Conservation (phyloP, 768 basidiomycete species). For the Mrakia gelida region DNA sequence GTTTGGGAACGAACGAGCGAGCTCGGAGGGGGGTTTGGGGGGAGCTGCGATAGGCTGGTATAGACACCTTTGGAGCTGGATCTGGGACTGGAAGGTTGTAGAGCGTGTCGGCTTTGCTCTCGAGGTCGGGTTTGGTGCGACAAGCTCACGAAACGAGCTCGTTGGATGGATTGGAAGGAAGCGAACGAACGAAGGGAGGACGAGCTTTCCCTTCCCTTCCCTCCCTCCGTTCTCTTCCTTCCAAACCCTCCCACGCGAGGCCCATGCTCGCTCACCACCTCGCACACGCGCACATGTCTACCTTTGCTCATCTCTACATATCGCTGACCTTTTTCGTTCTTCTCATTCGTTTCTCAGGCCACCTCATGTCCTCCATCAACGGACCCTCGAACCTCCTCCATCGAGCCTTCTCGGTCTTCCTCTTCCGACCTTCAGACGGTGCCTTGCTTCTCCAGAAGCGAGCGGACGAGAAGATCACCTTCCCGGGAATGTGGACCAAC, state of each 20-base stretch:
- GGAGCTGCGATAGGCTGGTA: neutral
- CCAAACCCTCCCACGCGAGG: too few relatives aligned
- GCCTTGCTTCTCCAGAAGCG: slow-evolving; percentile 89
- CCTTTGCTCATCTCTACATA: too few relatives aligned
- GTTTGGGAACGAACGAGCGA: neutral
- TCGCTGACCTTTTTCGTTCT: neutral
- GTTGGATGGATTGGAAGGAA: neutral
- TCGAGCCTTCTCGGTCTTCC: slow-evolving; percentile 94
- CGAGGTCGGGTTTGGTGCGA: too few relatives aligned
- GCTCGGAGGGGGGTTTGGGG: neutral
- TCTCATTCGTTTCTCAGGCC: slow-evolving; percentile 55
- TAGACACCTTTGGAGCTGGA: too few relatives aligned
- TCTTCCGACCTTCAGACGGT: slow-evolving; percentile 91
- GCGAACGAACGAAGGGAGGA: neutral
- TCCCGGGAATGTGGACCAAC: slow-evolving; percentile 99
- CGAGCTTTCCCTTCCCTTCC: too few relatives aligned
- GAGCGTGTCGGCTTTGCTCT: too few relatives aligned
- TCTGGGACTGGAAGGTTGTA: neutral
- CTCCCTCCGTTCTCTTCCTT: too few relatives aligned
- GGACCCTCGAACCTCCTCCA: slow-evolving; percentile 61
- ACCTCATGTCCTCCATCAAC: slow-evolving; percentile 94
- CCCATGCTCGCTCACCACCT: too few relatives aligned
- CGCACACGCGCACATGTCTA: too few relatives aligned
- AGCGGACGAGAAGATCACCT: slow-evolving; percentile 98
- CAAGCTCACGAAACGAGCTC: too few relatives aligned